Percentiles rank a stretch among this genome's conserved stretches.
These are phyloP conservation scores for Eucalyptus microcorys DNA, from an alignment of 345 rosid genomes.

Conservation along the genomic window DNA sequence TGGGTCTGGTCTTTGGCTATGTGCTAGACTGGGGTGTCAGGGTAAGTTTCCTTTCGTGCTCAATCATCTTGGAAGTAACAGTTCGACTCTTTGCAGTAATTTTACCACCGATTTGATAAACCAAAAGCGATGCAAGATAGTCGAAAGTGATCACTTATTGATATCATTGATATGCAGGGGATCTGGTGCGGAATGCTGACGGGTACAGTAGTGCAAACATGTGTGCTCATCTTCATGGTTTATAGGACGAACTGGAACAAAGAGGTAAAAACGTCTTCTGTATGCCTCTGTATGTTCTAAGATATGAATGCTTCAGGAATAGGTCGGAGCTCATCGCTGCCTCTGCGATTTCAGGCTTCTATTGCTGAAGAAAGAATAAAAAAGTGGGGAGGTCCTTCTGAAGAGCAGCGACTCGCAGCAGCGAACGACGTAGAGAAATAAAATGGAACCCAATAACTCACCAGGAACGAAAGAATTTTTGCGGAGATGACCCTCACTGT, in stretches of 20 bases:
- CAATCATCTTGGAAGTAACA: not conserved
- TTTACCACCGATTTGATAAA: not conserved
- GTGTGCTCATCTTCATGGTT: constrained; percentile 40
- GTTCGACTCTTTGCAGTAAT: not conserved
- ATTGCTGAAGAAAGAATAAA: constrained; percentile 51
- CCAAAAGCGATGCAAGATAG: not conserved
- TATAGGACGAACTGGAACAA: constrained; percentile 57
- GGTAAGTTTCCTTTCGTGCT: constrained; percentile 5
- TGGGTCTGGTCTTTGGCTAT: constrained; percentile 49
- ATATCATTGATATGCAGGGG: constrained; percentile 25
- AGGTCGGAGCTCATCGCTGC: not conserved
- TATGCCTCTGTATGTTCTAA: not conserved
- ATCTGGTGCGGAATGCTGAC: constrained; percentile 69
- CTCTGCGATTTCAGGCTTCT: constrained; percentile 35
- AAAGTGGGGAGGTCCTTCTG: constrained; percentile 46
- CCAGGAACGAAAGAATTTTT: not conserved
- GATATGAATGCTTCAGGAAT: not conserved
- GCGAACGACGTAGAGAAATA: not conserved
- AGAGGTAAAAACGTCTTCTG: constrained; percentile 23
- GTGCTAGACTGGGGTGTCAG: constrained; percentile 29
- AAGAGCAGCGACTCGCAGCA: not conserved
- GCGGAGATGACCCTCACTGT: not conserved
- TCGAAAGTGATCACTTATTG: not conserved
- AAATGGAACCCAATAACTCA: not conserved
- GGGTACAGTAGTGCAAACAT: constrained; percentile 52